phyloP scores from a whole-genome alignment of 1,284 basidiomycete genomes.

The Sporisorium iseilematis-ciliati region DNA sequence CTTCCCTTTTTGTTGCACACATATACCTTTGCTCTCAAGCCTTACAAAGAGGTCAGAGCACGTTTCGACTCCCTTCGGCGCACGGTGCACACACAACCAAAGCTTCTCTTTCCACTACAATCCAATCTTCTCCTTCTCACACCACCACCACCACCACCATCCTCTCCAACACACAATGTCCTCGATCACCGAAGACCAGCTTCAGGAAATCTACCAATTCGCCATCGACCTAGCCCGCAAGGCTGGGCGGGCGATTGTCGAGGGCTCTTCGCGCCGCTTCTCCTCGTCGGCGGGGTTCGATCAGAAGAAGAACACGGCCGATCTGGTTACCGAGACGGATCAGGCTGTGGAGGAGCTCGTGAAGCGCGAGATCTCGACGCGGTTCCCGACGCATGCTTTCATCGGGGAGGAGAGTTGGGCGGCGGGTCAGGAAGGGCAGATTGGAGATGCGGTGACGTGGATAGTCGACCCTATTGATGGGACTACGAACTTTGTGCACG shows the following conservation, averaged over 20 bases:
- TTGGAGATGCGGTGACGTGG: constrained; percentile 90
- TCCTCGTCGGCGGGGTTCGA: constrained; percentile 41
- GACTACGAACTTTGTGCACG: constrained; percentile 92
- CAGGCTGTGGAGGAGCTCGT: constrained; percentile 90
- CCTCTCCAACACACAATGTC: background rate
- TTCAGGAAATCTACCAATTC: constrained; percentile 74
- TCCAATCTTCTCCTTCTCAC: background rate
- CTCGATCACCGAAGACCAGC: constrained; percentile 21
- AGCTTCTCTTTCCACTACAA: too few relatives aligned
- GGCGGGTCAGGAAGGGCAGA: constrained; percentile 77
- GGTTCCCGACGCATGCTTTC: constrained; percentile 84
- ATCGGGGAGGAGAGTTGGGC: constrained; percentile 91
- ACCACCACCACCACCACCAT: background rate
- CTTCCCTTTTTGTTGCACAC: background rate
- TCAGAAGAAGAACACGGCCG: constrained; percentile 66
- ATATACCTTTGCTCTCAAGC: background rate
- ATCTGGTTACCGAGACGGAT: constrained; percentile 95
- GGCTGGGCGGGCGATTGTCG: constrained; percentile 72
- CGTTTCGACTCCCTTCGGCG: too few relatives aligned
- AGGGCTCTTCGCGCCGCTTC: constrained; percentile 71
- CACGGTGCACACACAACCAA: background rate
- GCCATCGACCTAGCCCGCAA: constrained; percentile 77
- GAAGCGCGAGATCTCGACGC: constrained; percentile 76
- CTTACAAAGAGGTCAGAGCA: too few relatives aligned
- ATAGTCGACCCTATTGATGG: constrained; percentile 89